Evolutionary conservation across 495 filamentous ascomycete genomes (phyloP), one percentile per base, ranked within the genome.

Genomic region (Aspergillus saccharolyticus): DNA sequence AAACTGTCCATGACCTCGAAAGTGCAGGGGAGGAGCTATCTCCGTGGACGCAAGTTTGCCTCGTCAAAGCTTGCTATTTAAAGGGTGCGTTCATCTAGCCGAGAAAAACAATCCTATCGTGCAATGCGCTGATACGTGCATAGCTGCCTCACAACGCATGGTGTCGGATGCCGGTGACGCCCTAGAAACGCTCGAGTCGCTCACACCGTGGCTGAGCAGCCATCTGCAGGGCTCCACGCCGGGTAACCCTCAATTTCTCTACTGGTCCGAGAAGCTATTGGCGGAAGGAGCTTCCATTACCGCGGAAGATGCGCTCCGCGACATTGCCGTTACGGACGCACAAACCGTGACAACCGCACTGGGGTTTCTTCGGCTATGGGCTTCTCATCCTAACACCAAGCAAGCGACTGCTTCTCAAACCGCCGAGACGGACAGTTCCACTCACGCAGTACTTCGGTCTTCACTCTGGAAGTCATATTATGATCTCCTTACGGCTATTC

Each of bases 381-480:
- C 75, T 17, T 60, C 68, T 39, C 73, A 76, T 56, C 73, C 76
- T 20, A 44, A 65, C 28, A 64, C 72, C 25, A 76, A 72, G 54
- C 62, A 70, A 55, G 65, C 62, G 15, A 44, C 53, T 83, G 83
- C 67, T 83, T 82, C 83, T 71, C 74, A 64, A 60, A 56, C 56
- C 6, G 57, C 54, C 16, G 60, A 63, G 21, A 59, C 47, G 20
- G 57, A 62, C 16, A 67, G 64, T 44, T 44, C 55, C 8, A 57
- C 65, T 0, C 63, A 56, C 10, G 45, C 66, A 24, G 65, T 52
- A 2, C 64, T 69, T 1, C 69, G 67, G 28, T 60, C 61, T 0
- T 53, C 63, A 7, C 66, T 92, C 15, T 96, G 90, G 90, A 85
- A 82, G 64, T 80, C 85, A 50, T 96, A 96, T 65, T 96, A 95